Evolutionary conservation across 1,284 basidiomycete species (phyloP).

Genomic region (Pyrrhoderma noxium): DNA sequence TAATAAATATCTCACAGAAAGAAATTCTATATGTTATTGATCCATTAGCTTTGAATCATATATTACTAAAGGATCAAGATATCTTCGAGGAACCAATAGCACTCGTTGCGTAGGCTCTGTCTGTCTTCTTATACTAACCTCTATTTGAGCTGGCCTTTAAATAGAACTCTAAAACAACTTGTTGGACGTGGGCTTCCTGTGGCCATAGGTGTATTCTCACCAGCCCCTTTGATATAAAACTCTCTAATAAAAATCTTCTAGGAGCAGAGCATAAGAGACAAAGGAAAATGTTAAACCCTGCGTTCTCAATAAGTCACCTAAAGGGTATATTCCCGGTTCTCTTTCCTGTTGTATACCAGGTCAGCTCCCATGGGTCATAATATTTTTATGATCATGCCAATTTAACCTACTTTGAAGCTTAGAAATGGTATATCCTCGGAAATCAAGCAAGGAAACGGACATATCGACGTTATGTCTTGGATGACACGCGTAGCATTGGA

Average conservation of each 20-base stretch:
- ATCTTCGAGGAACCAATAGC: slow-evolving; percentile 24
- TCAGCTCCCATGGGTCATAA: too few relatives aligned
- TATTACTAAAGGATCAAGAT: slow-evolving; percentile 29
- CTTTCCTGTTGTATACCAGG: slow-evolving; percentile 24
- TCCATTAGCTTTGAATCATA: slow-evolving; percentile 24
- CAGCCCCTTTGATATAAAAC: neutral
- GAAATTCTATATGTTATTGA: slow-evolving; percentile 19
- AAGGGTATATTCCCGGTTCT: slow-evolving; percentile 25
- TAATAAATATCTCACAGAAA: slow-evolving; percentile 5
- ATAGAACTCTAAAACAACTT: too few relatives aligned
- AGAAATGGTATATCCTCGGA: slow-evolving; percentile 19
- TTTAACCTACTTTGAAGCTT: too few relatives aligned
- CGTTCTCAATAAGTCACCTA: slow-evolving; percentile 26
- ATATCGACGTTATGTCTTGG: slow-evolving; percentile 29
- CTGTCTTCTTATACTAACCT: neutral
- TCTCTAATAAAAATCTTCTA: slow-evolving; percentile 6
- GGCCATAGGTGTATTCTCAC: neutral
- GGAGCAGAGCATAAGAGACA: slow-evolving; percentile 24
- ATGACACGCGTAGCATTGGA: slow-evolving; percentile 31
- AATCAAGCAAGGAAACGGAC: slow-evolving; percentile 18
- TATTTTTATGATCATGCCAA: too few relatives aligned
- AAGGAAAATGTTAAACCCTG: slow-evolving; percentile 27
- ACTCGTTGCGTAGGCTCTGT: slow-evolving; percentile 19
- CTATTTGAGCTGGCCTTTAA: too few relatives aligned
- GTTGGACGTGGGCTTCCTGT: neutral